Base-by-base conservation (phyloP, 2,329 filamentous ascomycete species). In the Zymoseptoria brevis region DNA sequence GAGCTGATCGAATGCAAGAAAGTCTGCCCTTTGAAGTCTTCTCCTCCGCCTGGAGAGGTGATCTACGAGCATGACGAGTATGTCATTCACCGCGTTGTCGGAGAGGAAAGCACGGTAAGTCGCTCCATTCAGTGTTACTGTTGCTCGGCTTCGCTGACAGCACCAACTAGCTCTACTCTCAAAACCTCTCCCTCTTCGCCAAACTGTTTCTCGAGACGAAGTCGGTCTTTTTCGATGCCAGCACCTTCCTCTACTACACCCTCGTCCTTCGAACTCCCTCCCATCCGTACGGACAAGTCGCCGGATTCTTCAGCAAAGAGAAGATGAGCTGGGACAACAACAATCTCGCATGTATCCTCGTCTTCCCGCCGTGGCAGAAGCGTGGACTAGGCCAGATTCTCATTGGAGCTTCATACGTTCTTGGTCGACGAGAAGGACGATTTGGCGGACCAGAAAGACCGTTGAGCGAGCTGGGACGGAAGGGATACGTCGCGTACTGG, bases 311-410 rank as follows among this genome's bases (percentile, higher is more conserved):
- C 78, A 95, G 89, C 64, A 97, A 99, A 73, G 94, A 99, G 75
- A 97, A 97, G 74, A 88, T 96, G 80, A 96, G 90, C 3, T 99
- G 94, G 93, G 94, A 99, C 70, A 92, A 93, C 69, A 97, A 99
- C 75, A 99, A 97, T 66, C 81, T 99, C 4, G 94, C 94, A 0
- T 99, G 94, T 72, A 99, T 99, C 67, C 80, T 97, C 6, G 83
- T 97, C 16, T 97, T 97, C 70, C 94, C 94, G 1, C 94, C 94
- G 0, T 97, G 93, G 85, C 93, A 97, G 75, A 87, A 88, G 63
- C 91, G 90, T 65, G 91, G 93, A 1, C 81, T 97, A 0, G 94
- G 94, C 0, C 86, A 90, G 55, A 77, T 97, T 55, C 80, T 99
- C 30, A 97, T 99, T 85, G 91, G 90, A 4, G 85, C 94, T 2